Conservation (phyloP, 305 asterid species). For the Coffea humblotiana region DNA sequence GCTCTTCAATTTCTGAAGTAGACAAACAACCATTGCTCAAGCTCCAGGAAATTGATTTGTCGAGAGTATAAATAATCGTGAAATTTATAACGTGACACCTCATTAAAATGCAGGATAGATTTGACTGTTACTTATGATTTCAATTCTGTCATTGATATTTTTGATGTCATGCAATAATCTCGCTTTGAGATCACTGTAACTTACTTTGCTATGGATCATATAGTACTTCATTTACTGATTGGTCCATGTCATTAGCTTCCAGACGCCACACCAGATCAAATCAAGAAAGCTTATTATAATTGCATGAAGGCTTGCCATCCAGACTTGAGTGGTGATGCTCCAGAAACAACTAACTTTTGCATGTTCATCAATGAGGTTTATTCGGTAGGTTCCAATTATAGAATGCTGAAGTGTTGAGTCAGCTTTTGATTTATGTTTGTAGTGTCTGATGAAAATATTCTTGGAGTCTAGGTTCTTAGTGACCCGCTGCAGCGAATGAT, state of each 20-base stretch:
- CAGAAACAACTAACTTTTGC: slow-evolving; percentile 87
- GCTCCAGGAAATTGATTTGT: not conserved
- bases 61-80: not conserved
- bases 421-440: slow-evolving; percentile 1
- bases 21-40: not conserved
- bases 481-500: slow-evolving; percentile 94
- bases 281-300: slow-evolving; percentile 85
- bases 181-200: not conserved
- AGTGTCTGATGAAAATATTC: slow-evolving; percentile 23
- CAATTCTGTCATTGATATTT: not conserved
- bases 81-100: not conserved
- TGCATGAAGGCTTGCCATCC: slow-evolving; percentile 99
- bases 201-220: not conserved
- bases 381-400: slow-evolving; percentile 46
- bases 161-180: not conserved
- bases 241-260: slow-evolving; percentile 57
- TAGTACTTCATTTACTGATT: slow-evolving; percentile 13
- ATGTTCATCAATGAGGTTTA: slow-evolving; percentile 88
- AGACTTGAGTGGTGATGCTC: slow-evolving; percentile 90
- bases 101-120: not conserved
- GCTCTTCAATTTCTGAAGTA: not conserved
- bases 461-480: slow-evolving; percentile 75
- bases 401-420: slow-evolving; percentile 14
- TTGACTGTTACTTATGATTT: not conserved
- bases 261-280: slow-evolving; percentile 85